phyloP scores from a whole-genome alignment of 106 monocot species.

The Gastrodia elata region DNA sequence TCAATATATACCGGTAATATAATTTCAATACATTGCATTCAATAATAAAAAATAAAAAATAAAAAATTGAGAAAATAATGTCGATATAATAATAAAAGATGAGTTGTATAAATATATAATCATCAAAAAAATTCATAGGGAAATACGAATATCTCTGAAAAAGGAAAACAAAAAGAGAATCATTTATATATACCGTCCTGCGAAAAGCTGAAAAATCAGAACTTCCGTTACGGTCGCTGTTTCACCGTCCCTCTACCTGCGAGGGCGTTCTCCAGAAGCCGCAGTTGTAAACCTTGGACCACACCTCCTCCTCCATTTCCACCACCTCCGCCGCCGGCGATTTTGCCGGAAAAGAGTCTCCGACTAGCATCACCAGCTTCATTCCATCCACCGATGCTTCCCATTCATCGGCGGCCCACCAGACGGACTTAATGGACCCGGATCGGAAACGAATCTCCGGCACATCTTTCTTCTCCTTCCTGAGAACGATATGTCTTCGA shows the following conservation, averaged over 20 bases:
- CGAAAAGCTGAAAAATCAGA: too few species aligned
- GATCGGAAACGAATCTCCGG: not conserved
- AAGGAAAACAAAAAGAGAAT: too few species aligned
- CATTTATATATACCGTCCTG: too few species aligned
- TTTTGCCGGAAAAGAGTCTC: conserved; percentile 12
- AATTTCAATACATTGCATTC: too few species aligned
- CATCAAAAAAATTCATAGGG: too few species aligned
- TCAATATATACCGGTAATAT: too few species aligned
- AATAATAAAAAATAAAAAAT: too few species aligned
- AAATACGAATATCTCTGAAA: too few species aligned
- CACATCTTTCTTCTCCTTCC: conserved; percentile 9
- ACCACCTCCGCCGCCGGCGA: conserved; percentile 21
- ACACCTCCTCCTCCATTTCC: conserved; percentile 62
- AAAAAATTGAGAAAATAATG: too few species aligned
- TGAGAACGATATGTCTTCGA: not conserved
- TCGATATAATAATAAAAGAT: too few species aligned
- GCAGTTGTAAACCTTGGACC: conserved; percentile 37
- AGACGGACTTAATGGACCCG: too few species aligned
- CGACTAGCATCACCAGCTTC: not conserved
- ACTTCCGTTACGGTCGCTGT: not conserved
- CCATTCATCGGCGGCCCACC: not conserved
- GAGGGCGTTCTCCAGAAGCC: conserved; percentile 87
- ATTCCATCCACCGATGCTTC: not conserved
- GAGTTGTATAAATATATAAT: too few species aligned
- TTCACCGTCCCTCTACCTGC: conserved; percentile 12